Percentiles rank a stretch among this genome's conserved stretches.
Evolutionary conservation across 352 stramenopile genomes (phyloP).

Genomic region (Phytopythium aichiense): DNA sequence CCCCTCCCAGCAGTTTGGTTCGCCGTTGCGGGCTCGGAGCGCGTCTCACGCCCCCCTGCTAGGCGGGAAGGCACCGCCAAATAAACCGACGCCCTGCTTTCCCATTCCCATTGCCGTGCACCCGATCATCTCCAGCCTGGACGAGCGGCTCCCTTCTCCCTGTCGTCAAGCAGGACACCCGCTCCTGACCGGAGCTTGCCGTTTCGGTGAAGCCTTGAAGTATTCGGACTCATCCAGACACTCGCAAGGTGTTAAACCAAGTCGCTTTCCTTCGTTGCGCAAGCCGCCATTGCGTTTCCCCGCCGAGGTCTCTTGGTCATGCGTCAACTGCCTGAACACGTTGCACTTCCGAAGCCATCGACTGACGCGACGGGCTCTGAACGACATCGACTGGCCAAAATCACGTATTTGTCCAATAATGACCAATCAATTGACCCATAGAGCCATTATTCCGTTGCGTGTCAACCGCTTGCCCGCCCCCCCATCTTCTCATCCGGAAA

Average conservation of each 20-base stretch:
- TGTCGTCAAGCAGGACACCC: not conserved
- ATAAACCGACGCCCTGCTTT: not conserved
- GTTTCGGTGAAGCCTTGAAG: not conserved
- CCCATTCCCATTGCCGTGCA: not conserved
- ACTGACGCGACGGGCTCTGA: not conserved
- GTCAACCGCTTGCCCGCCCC: conserved; percentile 12
- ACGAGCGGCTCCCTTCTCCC: not conserved
- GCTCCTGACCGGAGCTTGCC: not conserved
- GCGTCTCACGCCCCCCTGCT: not conserved
- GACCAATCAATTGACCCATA: not conserved
- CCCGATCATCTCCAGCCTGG: no score
- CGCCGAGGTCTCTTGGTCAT: not conserved
- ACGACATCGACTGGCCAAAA: not conserved
- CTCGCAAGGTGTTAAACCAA: conserved; percentile 3
- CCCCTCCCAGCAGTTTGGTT: not conserved
- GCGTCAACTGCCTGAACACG: not conserved
- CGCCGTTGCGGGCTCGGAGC: not conserved
- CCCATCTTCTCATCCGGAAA: not conserved
- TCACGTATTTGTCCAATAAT: not conserved
- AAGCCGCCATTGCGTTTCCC: conserved; percentile 10
- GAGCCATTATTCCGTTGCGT: conserved; percentile 3
- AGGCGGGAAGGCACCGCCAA: not conserved
- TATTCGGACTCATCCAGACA: not conserved
- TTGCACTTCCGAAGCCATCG: conserved; percentile 8
- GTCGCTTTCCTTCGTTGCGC: not conserved